These are phyloP conservation scores for Podaxis sp. DNA, from an alignment of 768 basidiomycete species.

Conservation along the genomic window DNA sequence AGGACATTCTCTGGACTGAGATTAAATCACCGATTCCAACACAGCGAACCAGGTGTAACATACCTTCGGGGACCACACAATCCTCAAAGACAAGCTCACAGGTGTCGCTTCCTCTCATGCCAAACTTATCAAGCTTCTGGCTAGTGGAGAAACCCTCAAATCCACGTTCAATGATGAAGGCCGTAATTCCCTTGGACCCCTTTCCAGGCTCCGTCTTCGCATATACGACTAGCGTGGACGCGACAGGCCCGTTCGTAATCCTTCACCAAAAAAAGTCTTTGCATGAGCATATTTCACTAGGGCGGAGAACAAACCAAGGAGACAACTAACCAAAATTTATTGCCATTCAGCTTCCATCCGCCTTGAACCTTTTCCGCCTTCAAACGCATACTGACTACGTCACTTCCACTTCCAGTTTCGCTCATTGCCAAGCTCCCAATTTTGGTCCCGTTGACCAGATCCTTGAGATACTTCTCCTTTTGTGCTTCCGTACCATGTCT, in stretches of 20 bases:
- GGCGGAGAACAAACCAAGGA: neutral
- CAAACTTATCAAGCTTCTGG: conserved; percentile 92
- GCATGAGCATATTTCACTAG: conserved; percentile 4
- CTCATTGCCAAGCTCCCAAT: conserved; percentile 94
- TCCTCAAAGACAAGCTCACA: conserved; percentile 91
- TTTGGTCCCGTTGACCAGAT: conserved; percentile 74
- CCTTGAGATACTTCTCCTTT: conserved; percentile 80
- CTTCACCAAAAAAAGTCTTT: conserved; percentile 31
- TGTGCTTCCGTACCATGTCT: conserved; percentile 81
- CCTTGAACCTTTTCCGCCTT: conserved; percentile 74
- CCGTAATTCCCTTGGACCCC: conserved; percentile 85
- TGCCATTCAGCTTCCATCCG: conserved; percentile 81
- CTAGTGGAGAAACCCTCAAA: conserved; percentile 86
- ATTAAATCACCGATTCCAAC: conserved; percentile 9
- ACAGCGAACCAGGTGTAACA: conserved; percentile 10
- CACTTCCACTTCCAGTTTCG: conserved; percentile 87
- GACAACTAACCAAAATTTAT: conserved; percentile 79
- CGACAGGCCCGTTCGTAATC: conserved; percentile 94
- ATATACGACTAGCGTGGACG: conserved; percentile 89
- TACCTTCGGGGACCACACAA: conserved; percentile 85
- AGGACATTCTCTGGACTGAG: conserved; percentile 71
- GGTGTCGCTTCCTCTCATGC: conserved; percentile 95
- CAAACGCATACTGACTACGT: conserved; percentile 92
- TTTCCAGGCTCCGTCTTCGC: conserved; percentile 79
- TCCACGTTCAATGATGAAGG: conserved; percentile 83